These are phyloP conservation scores for Gentiana dahurica DNA, from an alignment of 257 asterid species.

Conservation along the genomic window DNA sequence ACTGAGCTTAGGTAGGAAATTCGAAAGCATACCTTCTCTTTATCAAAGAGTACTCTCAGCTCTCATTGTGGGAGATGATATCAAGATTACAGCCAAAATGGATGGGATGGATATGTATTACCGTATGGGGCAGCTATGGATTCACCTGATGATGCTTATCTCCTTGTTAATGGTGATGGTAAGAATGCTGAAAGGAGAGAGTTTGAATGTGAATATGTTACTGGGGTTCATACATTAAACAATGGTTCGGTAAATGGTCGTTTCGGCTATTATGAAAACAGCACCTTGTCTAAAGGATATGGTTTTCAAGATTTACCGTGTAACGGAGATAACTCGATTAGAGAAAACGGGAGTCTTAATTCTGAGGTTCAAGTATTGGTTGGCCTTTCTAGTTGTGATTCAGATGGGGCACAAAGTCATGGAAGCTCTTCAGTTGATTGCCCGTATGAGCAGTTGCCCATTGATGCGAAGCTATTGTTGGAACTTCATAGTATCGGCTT, in stretches of 20 bases:
- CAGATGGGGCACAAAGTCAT: slow-evolving; percentile 35
- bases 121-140: slow-evolving; percentile 19
- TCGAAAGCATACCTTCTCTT: slow-evolving; percentile 49
- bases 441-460: slow-evolving; percentile 60
- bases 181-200: slow-evolving; percentile 36
- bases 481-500: slow-evolving; percentile 83
- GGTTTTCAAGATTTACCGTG: slow-evolving; percentile 16
- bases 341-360: slow-evolving; percentile 45
- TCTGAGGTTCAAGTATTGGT: slow-evolving; percentile 59
- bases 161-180: slow-evolving; percentile 28
- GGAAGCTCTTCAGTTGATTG: slow-evolving; percentile 37
- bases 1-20: slow-evolving; percentile 32
- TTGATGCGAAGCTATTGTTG: slow-evolving; percentile 62
- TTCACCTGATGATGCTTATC: slow-evolving; percentile 35
- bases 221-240: slow-evolving; percentile 42
- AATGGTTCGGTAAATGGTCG: slow-evolving; percentile 39
- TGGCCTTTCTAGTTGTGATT: slow-evolving; percentile 45
- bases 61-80: slow-evolving; percentile 67
- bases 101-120: slow-evolving; percentile 30
- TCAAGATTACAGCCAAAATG: slow-evolving; percentile 65
- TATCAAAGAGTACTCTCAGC: slow-evolving; percentile 91
- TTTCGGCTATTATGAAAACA: slow-evolving; percentile 44
- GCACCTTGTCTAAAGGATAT: slow-evolving; percentile 21
- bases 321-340: slow-evolving; percentile 40
- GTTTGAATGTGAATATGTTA: slow-evolving; percentile 36